Conservation (phyloP, 2,329 filamentous ascomycete genomes). For the Penicillium sp. region DNA sequence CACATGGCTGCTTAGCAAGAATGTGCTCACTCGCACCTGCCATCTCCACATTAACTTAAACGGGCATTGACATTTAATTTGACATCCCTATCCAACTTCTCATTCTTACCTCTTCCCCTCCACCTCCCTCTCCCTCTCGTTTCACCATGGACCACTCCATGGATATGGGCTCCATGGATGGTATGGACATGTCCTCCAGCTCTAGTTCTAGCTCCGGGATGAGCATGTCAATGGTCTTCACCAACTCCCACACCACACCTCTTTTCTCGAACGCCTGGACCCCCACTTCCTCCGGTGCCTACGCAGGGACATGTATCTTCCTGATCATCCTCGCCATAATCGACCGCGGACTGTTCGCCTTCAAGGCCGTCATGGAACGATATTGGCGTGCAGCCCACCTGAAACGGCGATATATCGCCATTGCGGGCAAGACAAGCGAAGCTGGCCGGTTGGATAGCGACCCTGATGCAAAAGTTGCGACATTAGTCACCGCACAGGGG, state of each 20-base stretch:
- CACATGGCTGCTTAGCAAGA: slow-evolving; percentile 13
- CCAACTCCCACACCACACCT: slow-evolving; percentile 63
- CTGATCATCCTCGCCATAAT: slow-evolving; percentile 74
- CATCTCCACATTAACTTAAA: no score
- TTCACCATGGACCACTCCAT: neutral
- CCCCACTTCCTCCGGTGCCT: slow-evolving; percentile 69
- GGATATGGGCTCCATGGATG: slow-evolving; percentile 11
- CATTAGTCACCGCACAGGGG: slow-evolving; percentile 73
- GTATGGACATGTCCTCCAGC: slow-evolving; percentile 13
- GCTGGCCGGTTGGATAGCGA: slow-evolving; percentile 64
- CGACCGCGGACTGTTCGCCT: slow-evolving; percentile 72
- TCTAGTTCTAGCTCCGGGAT: slow-evolving; percentile 23
- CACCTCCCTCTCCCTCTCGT: neutral
- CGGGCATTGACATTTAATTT: no score
- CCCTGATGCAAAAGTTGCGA: slow-evolving; percentile 65
- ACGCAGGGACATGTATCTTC: slow-evolving; percentile 91
- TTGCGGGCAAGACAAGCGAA: slow-evolving; percentile 66
- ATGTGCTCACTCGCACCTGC: slow-evolving; percentile 13
- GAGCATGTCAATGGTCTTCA: slow-evolving; percentile 47
- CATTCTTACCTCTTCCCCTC: neutral
- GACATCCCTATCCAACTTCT: neutral
- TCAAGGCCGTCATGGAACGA: slow-evolving; percentile 63
- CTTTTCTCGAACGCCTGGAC: slow-evolving; percentile 75
- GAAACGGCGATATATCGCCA: slow-evolving; percentile 75
- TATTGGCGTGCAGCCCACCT: slow-evolving; percentile 73